Evolutionary conservation across 176 grass and related monocot species (phyloP).

Genomic region (Carex myosuroides): DNA sequence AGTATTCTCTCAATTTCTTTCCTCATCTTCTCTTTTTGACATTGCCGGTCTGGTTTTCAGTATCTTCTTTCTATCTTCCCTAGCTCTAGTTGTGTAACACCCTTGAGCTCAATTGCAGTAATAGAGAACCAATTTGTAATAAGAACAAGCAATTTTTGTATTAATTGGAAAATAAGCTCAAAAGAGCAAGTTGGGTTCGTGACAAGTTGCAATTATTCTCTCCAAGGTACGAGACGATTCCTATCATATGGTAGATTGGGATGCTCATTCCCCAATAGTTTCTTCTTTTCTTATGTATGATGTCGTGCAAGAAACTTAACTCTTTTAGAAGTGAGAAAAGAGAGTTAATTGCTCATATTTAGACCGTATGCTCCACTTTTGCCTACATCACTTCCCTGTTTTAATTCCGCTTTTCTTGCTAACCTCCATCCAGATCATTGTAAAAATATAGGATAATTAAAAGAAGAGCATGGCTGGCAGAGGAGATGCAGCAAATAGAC

Average conservation of each 20-base stretch:
- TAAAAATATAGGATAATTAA: neutral
- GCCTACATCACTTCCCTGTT: neutral
- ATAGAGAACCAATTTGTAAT: too few relatives aligned
- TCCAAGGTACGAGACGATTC: neutral
- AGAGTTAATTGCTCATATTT: neutral
- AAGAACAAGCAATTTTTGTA: too few relatives aligned
- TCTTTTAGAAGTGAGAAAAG: neutral
- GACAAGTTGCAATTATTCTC: neutral
- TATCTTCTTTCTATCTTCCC: neutral
- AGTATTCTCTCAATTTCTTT: neutral
- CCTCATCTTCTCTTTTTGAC: neutral
- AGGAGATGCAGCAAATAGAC: slow-evolving; percentile 50
- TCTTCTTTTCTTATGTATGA: neutral
- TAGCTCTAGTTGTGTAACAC: neutral
- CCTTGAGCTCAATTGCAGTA: too few relatives aligned
- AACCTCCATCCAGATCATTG: neutral
- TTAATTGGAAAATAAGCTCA: too few relatives aligned
- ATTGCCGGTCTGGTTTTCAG: neutral
- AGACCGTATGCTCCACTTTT: neutral
- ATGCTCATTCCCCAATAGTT: neutral
- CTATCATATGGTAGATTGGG: neutral
- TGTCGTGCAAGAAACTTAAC: neutral
- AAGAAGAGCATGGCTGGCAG: slow-evolving; percentile 16
- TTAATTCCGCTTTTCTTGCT: neutral
- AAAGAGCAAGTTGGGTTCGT: too few relatives aligned